Percentiles rank a stretch among this genome's conserved stretches.
These are phyloP conservation scores for Penicillium arizonense DNA, from an alignment of 495 filamentous ascomycete species.

Conservation along the genomic window DNA sequence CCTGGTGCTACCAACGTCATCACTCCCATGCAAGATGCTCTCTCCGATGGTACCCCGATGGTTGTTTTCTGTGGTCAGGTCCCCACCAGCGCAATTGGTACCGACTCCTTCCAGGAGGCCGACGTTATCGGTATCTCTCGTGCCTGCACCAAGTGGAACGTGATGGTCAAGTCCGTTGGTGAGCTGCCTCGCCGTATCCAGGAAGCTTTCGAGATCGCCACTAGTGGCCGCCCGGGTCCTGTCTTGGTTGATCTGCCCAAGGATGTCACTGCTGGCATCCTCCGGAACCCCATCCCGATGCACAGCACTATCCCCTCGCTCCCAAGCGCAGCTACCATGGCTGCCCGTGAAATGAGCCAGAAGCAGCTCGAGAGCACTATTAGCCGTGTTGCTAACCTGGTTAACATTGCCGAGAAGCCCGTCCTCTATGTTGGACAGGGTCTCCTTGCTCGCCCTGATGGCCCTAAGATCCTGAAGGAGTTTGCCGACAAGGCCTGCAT, in stretches of 20 bases:
- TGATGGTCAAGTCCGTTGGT: constrained; percentile 59
- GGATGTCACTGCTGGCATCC: constrained; percentile 54
- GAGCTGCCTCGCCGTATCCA: constrained; percentile 60
- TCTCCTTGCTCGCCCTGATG: constrained; percentile 49
- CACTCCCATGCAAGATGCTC: constrained; percentile 62
- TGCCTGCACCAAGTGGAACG: constrained; percentile 66
- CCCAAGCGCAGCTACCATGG: constrained; percentile 55
- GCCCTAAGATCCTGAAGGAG: constrained; percentile 53
- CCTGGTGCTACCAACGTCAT: constrained; percentile 63
- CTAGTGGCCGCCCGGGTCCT: constrained; percentile 58
- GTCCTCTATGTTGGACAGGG: constrained; percentile 63
- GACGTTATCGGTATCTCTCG: constrained; percentile 61
- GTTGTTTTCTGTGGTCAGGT: constrained; percentile 65
- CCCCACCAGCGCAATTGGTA: constrained; percentile 54
- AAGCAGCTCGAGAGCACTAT: constrained; percentile 50
- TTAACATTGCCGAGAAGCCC: constrained; percentile 59
- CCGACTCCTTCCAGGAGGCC: constrained; percentile 64
- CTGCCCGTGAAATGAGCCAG: constrained; percentile 48
- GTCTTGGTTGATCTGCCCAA: constrained; percentile 62
- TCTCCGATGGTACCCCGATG: constrained; percentile 62
- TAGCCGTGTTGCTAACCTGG: constrained; percentile 49
- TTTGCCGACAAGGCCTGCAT: constrained; percentile 57
- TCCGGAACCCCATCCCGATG: constrained; percentile 54
- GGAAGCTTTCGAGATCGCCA: constrained; percentile 64
- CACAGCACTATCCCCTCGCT: constrained; percentile 55